These are phyloP conservation scores for Chlamydomonas sp. DNA, from an alignment of 139 green algal genomes.

Conservation along the genomic window DNA sequence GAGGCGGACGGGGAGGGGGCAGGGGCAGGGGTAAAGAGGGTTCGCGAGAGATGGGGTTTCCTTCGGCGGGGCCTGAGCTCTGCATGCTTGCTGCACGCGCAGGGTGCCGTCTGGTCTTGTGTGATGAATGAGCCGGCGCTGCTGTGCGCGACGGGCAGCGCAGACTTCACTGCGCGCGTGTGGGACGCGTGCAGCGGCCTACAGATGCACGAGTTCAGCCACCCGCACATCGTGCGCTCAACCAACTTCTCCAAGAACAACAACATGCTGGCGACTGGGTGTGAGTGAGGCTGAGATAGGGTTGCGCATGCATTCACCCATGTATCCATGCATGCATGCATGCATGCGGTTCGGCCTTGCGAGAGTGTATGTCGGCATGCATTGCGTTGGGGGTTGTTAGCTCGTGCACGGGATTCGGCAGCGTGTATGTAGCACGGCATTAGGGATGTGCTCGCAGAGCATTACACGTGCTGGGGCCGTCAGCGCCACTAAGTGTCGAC, in stretches of 20 bases:
- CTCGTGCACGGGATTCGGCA: no score
- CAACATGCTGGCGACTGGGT: conserved; percentile 59
- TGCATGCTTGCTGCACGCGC: no score
- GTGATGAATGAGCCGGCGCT: conserved; percentile 78
- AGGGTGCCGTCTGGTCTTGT: conserved; percentile 93
- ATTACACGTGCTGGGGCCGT: no score
- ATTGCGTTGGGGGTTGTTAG: no score
- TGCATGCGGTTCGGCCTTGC: background rate
- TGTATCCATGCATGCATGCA: background rate
- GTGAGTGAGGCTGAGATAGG: conserved; percentile 22
- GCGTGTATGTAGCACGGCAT: no score
- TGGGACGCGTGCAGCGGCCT: conserved; percentile 94
- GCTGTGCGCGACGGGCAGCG: conserved; percentile 81
- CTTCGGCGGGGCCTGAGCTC: no score
- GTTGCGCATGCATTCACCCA: background rate
- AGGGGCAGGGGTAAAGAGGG: no score
- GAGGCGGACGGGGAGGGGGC: no score
- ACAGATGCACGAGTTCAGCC: conserved; percentile 76
- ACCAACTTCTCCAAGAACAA: conserved; percentile 61
- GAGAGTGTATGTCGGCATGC: no score
- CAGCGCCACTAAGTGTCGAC: no score
- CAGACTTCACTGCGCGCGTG: conserved; percentile 88
- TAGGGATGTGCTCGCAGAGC: no score
- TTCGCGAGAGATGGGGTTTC: no score
- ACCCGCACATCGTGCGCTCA: conserved; percentile 92